Conservation (phyloP, 108 stramenopile species). For the Skeletonema potamos region DNA sequence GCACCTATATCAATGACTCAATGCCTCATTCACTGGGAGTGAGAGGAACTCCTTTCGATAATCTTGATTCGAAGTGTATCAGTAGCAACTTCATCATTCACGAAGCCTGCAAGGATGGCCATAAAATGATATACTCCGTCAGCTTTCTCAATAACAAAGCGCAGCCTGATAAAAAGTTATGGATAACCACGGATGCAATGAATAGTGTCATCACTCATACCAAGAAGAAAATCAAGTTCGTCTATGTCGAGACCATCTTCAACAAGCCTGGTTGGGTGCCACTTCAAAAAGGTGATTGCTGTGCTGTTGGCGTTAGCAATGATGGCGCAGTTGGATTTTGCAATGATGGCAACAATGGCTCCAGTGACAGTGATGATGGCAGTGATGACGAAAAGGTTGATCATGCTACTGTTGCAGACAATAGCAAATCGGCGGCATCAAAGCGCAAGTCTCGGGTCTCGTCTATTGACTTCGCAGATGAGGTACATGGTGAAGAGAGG, state of each 20-base stretch:
- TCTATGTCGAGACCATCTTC: background rate
- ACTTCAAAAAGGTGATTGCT: background rate
- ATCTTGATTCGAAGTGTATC: background rate
- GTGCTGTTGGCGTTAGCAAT: background rate
- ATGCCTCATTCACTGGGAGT: background rate
- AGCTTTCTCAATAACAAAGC: background rate
- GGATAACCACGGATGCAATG: background rate
- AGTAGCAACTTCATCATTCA: background rate
- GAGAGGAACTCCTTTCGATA: background rate
- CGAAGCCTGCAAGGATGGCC: background rate
- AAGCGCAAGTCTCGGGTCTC: too few relatives aligned
- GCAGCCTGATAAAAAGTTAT: background rate
- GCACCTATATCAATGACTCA: background rate
- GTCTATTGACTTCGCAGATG: too few relatives aligned
- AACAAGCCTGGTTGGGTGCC: background rate
- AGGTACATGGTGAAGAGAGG: too few relatives aligned
- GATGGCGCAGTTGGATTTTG: too few relatives aligned
- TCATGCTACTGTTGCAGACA: too few relatives aligned
- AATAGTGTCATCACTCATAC: background rate
- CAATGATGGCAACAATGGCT: too few relatives aligned
- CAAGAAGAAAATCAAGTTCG: background rate
- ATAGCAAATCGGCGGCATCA: too few relatives aligned
- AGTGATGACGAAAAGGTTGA: too few relatives aligned
- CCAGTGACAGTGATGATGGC: too few relatives aligned
- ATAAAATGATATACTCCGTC: background rate